Evolutionary conservation across 2,329 filamentous ascomycete genomes (phyloP), one percentile per base, ranked within the genome.

Genomic region (Paraphoma sp.): DNA sequence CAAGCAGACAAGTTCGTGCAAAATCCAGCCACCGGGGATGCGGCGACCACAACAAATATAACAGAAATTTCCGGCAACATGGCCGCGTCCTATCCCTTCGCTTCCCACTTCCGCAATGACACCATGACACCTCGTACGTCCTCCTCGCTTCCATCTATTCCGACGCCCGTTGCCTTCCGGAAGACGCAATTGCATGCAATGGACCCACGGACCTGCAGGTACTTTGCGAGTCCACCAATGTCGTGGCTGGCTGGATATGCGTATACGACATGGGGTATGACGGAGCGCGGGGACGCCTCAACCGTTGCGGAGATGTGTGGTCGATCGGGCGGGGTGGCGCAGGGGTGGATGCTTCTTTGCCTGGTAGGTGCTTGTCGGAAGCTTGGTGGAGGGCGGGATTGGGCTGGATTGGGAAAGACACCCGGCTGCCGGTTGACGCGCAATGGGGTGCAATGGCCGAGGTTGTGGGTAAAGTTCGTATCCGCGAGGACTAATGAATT

Each of bases 261-360:
- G 12, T n/a, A 23, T 48, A 50, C 48, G 16, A 48, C 46, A 52
- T 47, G 29, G 54, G 30, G 48, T 41, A 38, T 47, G 49, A 59
- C 58, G 59, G 55, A 56, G 59, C 51, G 48, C 56, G 50, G 49
- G 43, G 40, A 57, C 63, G 56, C 56, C 56, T 51, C 51, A 59
- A 17, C 61, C 61, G 61, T 56, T 59, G 44, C 11, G 40, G 40
- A 42, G n/a, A 51, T 41, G 18, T 51, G 33, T 44, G 53, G 53
- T 42, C 59, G 63, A 65, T 66, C 61, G 53, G 61, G 56, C 59
- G 59, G 60, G 61, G 51, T 57, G 53, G 59, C 45, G 58, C 55
- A 57, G 61, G 59, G 60, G 59, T 51, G 57, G 51, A 57, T 44
- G 58, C 58, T 61, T 61, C 54, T 44, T 18, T 53, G 17, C 46